Conservation (phyloP, 1,284 basidiomycete species). For the Mixia osmundae region DNA sequence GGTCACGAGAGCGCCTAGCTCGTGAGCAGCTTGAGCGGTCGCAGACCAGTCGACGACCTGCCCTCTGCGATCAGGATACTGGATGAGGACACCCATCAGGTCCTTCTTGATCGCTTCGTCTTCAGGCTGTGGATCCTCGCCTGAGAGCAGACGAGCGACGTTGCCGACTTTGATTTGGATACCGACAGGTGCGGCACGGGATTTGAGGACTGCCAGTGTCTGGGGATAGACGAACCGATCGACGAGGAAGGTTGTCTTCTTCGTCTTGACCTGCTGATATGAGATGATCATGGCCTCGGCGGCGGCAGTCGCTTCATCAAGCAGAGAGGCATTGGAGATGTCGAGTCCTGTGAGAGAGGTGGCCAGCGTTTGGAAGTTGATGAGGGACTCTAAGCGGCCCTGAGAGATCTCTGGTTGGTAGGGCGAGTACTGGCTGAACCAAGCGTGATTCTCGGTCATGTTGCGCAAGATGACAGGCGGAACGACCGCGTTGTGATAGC, state of each 20-base stretch:
- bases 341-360: constrained; percentile 84
- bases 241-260: constrained; percentile 51
- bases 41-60: constrained; percentile 49
- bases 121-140: constrained; percentile 24
- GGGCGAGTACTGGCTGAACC: constrained; percentile 40
- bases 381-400: constrained; percentile 81
- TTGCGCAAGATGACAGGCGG: constrained; percentile 67
- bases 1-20: constrained; percentile 50
- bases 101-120: constrained; percentile 32
- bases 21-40: constrained; percentile 46
- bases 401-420: constrained; percentile 83
- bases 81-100: constrained; percentile 61
- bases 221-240: constrained; percentile 61
- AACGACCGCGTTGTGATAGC: constrained; percentile 82
- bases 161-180: constrained; percentile 53
- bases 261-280: constrained; percentile 40
- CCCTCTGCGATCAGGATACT: constrained; percentile 63
- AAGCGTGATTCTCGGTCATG: constrained; percentile 62
- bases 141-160: constrained; percentile 27
- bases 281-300: constrained; percentile 82
- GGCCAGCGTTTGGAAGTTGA: constrained; percentile 95
- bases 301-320: constrained; percentile 55
- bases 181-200: constrained; percentile 71
- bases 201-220: constrained; percentile 60
- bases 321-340: constrained; percentile 75